Base-by-base conservation (phyloP, 148 eudicot species). In the Camellia sinensis region DNA sequence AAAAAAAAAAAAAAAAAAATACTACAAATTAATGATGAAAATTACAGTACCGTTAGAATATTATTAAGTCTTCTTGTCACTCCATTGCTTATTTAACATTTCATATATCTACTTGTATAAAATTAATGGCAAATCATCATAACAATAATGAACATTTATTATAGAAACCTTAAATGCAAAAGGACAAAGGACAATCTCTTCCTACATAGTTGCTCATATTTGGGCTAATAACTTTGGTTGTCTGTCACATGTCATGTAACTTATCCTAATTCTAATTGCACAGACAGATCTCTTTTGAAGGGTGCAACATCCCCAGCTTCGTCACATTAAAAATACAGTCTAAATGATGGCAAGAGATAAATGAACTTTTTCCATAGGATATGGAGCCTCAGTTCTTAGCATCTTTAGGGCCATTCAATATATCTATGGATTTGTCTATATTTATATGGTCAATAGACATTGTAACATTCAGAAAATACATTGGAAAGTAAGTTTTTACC, bases 71-170 rank as follows among this genome's bases (percentile, higher is more conserved):
- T n/a, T 70, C 73, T 70, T 9, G 18, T 68, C 71, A 15, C 18
- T 67, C 19, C 29, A n/a, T n/a, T 62, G 66, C 66, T 64, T 64
- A 64, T n/a, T 64, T 64, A n/a, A 4, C 73, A 69, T 69, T 69
- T 69, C 53, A 18, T 43, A 2, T 18, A 57, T 53, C 4, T 29
- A 6, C 50, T 71, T 52, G 48, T 19, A 11, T 71, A 3, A 29
- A 71, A 71, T 50, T 48, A 70, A 48, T 71, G 59, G 41, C 9
- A 10, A 50, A 71, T 50, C 41, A 48, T 48, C 59, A 19, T 12
- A 21, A 48, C 41, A 50, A 11, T 21, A 4, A 15, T 4, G 40
- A 71, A 50, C 8, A 71, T 4, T 12, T 21, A 11, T 48, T 10
- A 41, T 19, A 50, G 19, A 50, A 71, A n/a, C 41, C 75, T 71